Evolutionary conservation across 805 yeast genomes (phyloP).

Genomic region (Suhomyces kilbournensis): DNA sequence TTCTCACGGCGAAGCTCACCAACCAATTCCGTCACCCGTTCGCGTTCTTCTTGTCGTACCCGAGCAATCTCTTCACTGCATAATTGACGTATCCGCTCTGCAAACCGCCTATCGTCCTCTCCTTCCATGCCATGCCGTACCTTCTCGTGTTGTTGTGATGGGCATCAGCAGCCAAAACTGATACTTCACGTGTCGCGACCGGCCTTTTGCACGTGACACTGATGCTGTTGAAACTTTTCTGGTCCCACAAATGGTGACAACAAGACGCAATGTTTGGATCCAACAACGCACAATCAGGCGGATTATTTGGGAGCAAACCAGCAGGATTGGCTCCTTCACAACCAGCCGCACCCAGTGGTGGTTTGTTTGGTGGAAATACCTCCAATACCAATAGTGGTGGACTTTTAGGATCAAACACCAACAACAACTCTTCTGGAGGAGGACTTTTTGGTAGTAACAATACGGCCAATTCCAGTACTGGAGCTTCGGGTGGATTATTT

Average conservation of each 20-base stretch:
- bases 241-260: background rate
- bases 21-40: background rate
- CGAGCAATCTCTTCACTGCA: background rate
- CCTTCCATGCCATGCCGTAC: background rate
- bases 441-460: conserved; percentile 30
- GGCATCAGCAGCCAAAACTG: background rate
- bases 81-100: conserved; percentile 1
- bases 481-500: conserved; percentile 7
- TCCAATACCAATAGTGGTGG: conserved; percentile 7
- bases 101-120: background rate
- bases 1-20: background rate
- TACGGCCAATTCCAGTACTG: background rate
- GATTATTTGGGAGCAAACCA: conserved; percentile 9
- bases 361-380: conserved; percentile 30
- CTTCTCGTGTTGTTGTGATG: background rate
- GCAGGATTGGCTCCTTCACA: conserved; percentile 1
- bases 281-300: conserved; percentile 5
- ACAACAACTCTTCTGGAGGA: conserved; percentile 11
- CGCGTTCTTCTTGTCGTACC: background rate
- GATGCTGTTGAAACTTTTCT: conserved; percentile 1
- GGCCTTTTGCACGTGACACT: background rate
- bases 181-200: background rate
- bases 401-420: conserved; percentile 10
- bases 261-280: conserved; percentile 5
- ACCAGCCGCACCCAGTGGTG: conserved; percentile 14